These are phyloP conservation scores for Kwoniella sp. DNA, from an alignment of 768 basidiomycete species.

Conservation along the genomic window DNA sequence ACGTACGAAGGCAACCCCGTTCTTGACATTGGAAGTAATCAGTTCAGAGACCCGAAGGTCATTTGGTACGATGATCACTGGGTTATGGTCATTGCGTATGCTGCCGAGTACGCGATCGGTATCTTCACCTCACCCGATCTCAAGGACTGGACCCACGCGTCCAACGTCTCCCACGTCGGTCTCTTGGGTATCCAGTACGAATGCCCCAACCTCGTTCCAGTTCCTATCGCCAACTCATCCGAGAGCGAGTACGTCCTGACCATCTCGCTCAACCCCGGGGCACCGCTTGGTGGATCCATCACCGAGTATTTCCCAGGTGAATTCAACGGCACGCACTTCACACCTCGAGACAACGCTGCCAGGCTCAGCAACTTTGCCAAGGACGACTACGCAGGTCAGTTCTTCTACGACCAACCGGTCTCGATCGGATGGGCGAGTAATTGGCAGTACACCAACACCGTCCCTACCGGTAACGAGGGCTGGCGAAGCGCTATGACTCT, in stretches of 20 bases:
- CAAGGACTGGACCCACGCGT: conserved; percentile 38
- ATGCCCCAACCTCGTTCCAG: conserved; percentile 43
- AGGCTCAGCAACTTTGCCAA: conserved; percentile 39
- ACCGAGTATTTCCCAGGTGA: conserved; percentile 40
- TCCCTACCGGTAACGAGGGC: conserved; percentile 41
- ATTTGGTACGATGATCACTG: conserved; percentile 43
- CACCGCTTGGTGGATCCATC: conserved; percentile 40
- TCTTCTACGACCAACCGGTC: conserved; percentile 36
- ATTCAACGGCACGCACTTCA: conserved; percentile 46
- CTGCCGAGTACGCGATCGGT: conserved; percentile 36
- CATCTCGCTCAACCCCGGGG: conserved; percentile 34
- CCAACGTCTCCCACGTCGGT: conserved; percentile 37
- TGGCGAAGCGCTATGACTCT: conserved; percentile 46
- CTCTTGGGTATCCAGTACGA: conserved; percentile 41
- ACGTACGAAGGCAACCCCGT: conserved; percentile 45
- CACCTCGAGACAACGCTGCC: conserved; percentile 27
- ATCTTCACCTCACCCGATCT: conserved; percentile 48
- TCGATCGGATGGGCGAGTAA: conserved; percentile 46
- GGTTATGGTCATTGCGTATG: conserved; percentile 46
- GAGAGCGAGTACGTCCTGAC: conserved; percentile 29
- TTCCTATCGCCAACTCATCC: conserved; percentile 26
- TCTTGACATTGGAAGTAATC: conserved; percentile 33
- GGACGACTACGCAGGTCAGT: conserved; percentile 50
- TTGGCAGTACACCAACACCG: conserved; percentile 42
- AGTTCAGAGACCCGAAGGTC: conserved; percentile 53